These are phyloP conservation scores for Fusarium drepaniforme DNA, from an alignment of 2,329 filamentous ascomycete genomes.

Conservation along the genomic window DNA sequence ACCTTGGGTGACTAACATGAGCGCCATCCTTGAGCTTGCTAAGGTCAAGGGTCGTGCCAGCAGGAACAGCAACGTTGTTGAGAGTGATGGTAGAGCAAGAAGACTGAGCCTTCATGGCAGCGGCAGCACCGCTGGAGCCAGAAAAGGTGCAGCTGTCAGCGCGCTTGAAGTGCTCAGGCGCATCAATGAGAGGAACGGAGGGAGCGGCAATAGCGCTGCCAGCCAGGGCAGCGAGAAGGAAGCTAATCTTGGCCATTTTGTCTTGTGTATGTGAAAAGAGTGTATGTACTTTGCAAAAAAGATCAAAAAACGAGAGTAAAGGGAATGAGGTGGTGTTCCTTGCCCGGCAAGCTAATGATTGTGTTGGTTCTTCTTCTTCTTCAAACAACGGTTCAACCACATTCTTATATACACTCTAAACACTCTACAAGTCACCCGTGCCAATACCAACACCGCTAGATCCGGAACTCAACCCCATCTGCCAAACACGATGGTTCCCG, in stretches of 20 bases:
- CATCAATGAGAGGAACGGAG: conserved; percentile 17
- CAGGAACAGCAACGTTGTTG: conserved; percentile 29
- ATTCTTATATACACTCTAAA: conserved; percentile 19
- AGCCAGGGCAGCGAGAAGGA: conserved; percentile 33
- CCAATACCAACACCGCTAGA: not conserved
- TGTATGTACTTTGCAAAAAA: not conserved
- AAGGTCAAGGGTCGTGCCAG: conserved; percentile 37
- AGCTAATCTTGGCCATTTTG: conserved; percentile 31
- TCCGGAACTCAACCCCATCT: not conserved
- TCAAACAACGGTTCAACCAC: not conserved
- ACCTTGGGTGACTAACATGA: conserved; percentile 8
- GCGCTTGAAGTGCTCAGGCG: conserved; percentile 28
- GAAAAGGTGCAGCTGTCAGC: conserved; percentile 35
- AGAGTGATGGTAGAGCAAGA: conserved; percentile 37
- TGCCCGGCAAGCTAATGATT: conserved; percentile 34
- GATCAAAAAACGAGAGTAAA: conserved; percentile 2
- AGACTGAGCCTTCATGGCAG: conserved; percentile 26
- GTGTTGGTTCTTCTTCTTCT: not conserved
- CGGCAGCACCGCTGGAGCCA: conserved; percentile 31
- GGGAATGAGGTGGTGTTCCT: conserved; percentile 10
- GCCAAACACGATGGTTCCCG: not conserved
- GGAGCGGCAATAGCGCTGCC: conserved; percentile 32
- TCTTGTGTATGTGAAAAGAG: not conserved
- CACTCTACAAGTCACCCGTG: not conserved
- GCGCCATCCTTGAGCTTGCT: conserved; percentile 35